Base-by-base conservation (phyloP, 116 monocot species). In the Thalassia testudinum region DNA sequence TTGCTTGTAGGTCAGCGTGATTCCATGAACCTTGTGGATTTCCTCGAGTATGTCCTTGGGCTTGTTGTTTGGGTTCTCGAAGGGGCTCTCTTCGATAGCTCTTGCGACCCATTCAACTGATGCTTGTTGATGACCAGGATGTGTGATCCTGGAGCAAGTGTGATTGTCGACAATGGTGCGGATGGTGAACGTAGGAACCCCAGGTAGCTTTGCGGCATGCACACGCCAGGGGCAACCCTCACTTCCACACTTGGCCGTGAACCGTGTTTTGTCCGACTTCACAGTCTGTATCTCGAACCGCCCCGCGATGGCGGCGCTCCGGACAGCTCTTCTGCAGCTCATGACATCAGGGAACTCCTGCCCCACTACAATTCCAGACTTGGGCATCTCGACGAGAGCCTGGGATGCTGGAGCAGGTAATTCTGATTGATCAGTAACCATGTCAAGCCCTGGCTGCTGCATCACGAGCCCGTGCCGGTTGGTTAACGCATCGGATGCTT, bases 51-150 rank as follows among this genome's bases (percentile, higher is more conserved):
- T 95, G 59, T 95, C 95, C 63, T 95, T 95, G 16, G 95, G 95
- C 67, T 95, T 95, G 68, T 68, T 87, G 30, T 88, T 72, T 1
- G 95, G 95, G 48, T 95, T 95, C 67, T 95, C 95, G 27, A 84
- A 78, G 15, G 88, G 72, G 38, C 95, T 42, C 44, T 95, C 95
- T 37, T 95, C 95, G 0, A 95, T 84, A 14, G 95, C 81, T 34
- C 58, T 87, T n/a, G 95, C 95, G 37, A 95, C 95, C 95, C 95
- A 95, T 44, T 95, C 80, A 24, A 95, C 95, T 1, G 95, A 95
- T 26, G 95, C 95, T 57, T 95, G 95, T 50, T 88, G 87, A 61
- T 95, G 95, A 8, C 95, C 95, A 12, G 88, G 76, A 79, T 95
- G 95, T 59, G 66, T 58, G 30, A 95, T 76, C 11, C 95, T 88